A percentile compares a stretch with the other conserved stretches of the same genome.
phyloP scores from a whole-genome alignment of 2,329 filamentous ascomycete species.

The Alternaria solani region DNA sequence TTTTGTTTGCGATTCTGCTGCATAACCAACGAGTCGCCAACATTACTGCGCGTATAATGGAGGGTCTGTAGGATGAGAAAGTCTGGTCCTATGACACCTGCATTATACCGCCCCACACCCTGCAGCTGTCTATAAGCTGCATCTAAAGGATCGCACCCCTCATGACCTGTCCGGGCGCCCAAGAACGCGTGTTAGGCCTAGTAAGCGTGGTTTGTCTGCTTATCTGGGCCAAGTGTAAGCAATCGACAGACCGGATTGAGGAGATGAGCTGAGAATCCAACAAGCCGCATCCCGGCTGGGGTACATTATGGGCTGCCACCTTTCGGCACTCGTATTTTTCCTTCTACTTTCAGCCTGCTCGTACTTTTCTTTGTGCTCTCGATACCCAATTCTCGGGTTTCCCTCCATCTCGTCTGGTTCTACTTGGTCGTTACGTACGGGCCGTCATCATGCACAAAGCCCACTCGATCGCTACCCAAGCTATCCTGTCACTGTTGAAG shows the following conservation, averaged over 20 bases:
- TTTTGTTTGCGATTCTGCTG: neutral
- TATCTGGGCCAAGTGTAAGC: conserved; percentile 2
- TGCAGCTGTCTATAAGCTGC: conserved; percentile 4
- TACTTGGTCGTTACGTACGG: neutral
- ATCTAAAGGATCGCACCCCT: neutral
- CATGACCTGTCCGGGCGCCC: neutral
- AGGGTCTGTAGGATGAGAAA: neutral
- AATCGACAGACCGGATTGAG: conserved; percentile 1
- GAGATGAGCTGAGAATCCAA: neutral
- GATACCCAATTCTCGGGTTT: neutral
- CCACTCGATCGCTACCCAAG: neutral
- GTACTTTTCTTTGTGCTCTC: neutral
- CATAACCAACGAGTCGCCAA: neutral
- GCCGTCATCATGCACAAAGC: neutral
- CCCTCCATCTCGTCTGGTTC: neutral
- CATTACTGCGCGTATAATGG: neutral
- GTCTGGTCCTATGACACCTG: neutral
- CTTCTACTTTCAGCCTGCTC: neutral
- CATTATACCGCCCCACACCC: neutral
- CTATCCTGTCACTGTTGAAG: conserved; percentile 1
- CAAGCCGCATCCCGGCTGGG: neutral
- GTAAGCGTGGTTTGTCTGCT: neutral
- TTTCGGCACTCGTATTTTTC: neutral
- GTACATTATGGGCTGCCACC: neutral
- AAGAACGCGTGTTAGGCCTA: neutral